A percentile compares a stretch with the other conserved stretches of the same genome.
Conservation (phyloP, 768 basidiomycete species). For the Tricholoma saponaceum region DNA sequence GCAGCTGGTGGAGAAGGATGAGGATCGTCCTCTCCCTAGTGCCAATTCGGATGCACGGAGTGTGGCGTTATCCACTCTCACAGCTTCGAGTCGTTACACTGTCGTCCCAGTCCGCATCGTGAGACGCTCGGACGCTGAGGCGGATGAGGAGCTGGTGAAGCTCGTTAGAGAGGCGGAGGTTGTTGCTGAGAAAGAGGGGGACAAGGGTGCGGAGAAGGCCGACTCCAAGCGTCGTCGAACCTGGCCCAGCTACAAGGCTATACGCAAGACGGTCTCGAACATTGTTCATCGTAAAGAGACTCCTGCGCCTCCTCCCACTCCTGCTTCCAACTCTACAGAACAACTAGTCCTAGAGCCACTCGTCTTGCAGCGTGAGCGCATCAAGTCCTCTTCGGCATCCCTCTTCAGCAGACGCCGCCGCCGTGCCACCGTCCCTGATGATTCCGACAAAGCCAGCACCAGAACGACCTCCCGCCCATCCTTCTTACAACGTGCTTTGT, state of each 20-base stretch:
- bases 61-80: constrained; percentile 1
- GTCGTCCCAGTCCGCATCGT: constrained; percentile 6
- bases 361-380: neutral
- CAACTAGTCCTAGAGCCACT: neutral
- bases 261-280: constrained; percentile 13
- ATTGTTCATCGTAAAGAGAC: constrained; percentile 11
- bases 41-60: constrained; percentile 2
- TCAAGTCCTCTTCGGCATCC: constrained; percentile 13
- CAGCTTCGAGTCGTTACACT: neutral
- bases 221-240: constrained; percentile 2
- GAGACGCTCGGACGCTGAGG: constrained; percentile 6
- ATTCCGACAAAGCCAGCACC: neutral
- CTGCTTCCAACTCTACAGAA: neutral
- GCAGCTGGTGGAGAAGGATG: neutral
- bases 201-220: neutral
- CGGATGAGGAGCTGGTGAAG: neutral
- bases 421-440: constrained; percentile 1
- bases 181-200: neutral
- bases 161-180: neutral
- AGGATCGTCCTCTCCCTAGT: neutral
- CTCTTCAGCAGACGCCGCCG: constrained; percentile 7
- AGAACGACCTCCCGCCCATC: neutral
- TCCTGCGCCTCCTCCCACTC: neutral
- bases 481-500: neutral
- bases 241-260: constrained; percentile 13